Conservation (phyloP, 306 rosid genomes). For the Vachellia pachyceras region DNA sequence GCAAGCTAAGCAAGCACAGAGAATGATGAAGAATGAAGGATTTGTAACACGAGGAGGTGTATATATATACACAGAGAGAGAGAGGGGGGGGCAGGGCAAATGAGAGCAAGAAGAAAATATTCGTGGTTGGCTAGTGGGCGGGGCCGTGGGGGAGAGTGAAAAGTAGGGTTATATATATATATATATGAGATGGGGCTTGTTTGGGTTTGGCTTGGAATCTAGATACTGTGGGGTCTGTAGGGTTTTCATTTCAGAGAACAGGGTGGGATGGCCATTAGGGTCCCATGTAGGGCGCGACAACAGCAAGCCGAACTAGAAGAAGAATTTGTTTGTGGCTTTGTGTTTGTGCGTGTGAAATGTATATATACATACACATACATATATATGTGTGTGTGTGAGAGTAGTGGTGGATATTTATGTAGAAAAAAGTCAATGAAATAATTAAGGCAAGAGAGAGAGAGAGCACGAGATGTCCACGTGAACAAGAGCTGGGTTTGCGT, state of each 20-base stretch:
- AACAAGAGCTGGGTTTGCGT: constrained; percentile 49
- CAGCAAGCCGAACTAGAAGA: constrained; percentile 26
- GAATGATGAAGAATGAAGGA: background rate
- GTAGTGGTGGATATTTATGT: background rate
- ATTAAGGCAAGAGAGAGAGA: constrained; percentile 7
- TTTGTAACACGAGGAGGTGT: background rate
- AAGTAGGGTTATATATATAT: constrained; percentile 16
- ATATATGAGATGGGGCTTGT: no score
- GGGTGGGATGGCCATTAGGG: constrained; percentile 40
- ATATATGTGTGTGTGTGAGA: background rate
- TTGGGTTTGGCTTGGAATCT: constrained; percentile 59
- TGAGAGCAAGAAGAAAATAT: constrained; percentile 47
- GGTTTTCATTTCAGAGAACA: constrained; percentile 42
- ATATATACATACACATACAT: no score
- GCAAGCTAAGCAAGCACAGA: background rate
- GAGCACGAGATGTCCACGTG: constrained; percentile 82
- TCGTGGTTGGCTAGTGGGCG: background rate
- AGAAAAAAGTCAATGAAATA: constrained; percentile 20
- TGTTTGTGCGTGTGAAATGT: background rate
- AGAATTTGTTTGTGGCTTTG: constrained; percentile 33
- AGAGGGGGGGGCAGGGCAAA: constrained; percentile 6
- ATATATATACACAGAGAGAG: constrained; percentile 14
- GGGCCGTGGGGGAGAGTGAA: constrained; percentile 1
- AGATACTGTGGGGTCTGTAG: constrained; percentile 61
- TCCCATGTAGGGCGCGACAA: constrained; percentile 51